Percentiles rank a stretch among this genome's conserved stretches.
Evolutionary conservation across 2,329 filamentous ascomycete species (phyloP).

Genomic region (Epichloe elymi): DNA sequence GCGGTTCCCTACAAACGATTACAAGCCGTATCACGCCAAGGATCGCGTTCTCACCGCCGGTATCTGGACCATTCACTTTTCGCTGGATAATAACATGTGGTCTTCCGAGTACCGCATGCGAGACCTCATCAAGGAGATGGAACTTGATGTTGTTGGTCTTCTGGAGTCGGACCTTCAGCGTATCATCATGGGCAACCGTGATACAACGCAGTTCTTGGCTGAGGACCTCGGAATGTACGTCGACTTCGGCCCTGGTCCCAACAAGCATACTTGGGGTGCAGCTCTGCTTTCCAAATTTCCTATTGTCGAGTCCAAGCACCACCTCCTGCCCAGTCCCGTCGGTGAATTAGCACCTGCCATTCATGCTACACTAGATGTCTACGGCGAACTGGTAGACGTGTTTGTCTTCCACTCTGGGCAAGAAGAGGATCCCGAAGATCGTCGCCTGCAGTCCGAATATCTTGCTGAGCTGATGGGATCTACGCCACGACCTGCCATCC

Average conservation of each 20-base stretch:
- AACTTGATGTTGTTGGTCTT: constrained; percentile 92
- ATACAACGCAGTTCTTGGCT: constrained; percentile 86
- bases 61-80: constrained; percentile 99
- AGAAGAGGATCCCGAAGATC: constrained; percentile 89
- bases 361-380: constrained; percentile 88
- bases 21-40: constrained; percentile 76
- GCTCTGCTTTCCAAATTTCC: constrained; percentile 94
- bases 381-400: constrained; percentile 79
- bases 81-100: constrained; percentile 98
- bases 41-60: constrained; percentile 83
- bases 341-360: constrained; percentile 94
- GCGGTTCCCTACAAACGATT: constrained; percentile 86
- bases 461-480: constrained; percentile 78
- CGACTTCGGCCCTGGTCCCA: constrained; percentile 90
- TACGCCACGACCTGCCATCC: constrained; percentile 63
- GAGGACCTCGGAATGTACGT: constrained; percentile 98
- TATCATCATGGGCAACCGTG: constrained; percentile 99
- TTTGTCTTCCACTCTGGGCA: constrained; percentile 99
- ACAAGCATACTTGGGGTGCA: constrained; percentile 97
- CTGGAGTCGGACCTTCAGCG: constrained; percentile 88
- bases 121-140: constrained; percentile 81
- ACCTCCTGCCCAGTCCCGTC: constrained; percentile 83
- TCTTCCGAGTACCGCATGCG: constrained; percentile 89
- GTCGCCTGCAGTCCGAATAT: constrained; percentile 75
- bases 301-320: constrained; percentile 92